These are phyloP conservation scores for Heritiera fomes DNA, from an alignment of 345 rosid species.

Conservation along the genomic window DNA sequence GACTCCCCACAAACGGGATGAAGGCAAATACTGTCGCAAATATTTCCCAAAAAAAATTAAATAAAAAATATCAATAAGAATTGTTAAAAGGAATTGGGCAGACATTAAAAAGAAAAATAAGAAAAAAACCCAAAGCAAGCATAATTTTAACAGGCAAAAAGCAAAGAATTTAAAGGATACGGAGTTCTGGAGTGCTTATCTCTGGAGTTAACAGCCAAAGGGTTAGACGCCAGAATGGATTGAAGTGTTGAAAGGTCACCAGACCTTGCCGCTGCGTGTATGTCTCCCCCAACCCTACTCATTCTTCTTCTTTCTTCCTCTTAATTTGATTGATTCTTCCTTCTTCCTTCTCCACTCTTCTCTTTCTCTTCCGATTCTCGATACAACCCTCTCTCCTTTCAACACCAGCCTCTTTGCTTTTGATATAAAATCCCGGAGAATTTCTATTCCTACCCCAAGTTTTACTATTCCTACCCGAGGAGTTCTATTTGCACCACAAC, in stretches of 20 bases:
- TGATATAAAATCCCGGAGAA: too few species aligned
- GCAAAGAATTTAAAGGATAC: constrained; percentile 50
- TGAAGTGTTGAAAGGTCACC: constrained; percentile 73
- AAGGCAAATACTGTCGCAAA: neutral
- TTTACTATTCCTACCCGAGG: too few species aligned
- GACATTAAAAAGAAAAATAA: neutral
- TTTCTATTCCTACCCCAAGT: too few species aligned
- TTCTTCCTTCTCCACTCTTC: too few species aligned
- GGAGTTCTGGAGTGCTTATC: constrained; percentile 98
- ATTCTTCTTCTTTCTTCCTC: constrained; percentile 11
- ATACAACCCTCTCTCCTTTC: neutral
- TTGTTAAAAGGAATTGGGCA: neutral
- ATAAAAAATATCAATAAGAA: neutral
- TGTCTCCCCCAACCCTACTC: constrained; percentile 30
- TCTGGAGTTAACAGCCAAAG: constrained; percentile 72
- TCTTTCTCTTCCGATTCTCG: too few species aligned
- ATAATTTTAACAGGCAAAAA: neutral
- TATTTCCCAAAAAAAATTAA: neutral
- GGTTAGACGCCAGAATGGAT: constrained; percentile 58
- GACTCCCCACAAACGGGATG: too few species aligned
- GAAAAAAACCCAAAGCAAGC: neutral
- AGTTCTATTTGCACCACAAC: too few species aligned
- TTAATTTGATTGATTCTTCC: neutral
- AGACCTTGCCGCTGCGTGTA: constrained; percentile 89
- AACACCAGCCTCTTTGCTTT: neutral